Conservation (phyloP, 2,329 filamentous ascomycete genomes). For the Iodosphaeria phyllophila region DNA sequence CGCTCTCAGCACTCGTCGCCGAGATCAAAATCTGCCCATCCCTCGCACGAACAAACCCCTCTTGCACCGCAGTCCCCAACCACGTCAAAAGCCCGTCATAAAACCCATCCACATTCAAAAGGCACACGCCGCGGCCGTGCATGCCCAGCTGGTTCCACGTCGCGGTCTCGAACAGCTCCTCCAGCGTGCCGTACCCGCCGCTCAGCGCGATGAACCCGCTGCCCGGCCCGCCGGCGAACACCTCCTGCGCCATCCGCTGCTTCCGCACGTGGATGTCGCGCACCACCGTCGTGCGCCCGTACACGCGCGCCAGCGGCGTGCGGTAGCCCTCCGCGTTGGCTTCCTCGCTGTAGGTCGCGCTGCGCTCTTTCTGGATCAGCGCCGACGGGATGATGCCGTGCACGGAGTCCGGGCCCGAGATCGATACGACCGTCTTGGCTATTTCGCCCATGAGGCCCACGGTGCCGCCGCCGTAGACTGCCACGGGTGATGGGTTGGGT, state of each 20-base stretch:
- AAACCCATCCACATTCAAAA: constrained; percentile 79
- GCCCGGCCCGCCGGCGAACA: constrained; percentile 63
- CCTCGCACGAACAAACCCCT: constrained; percentile 55
- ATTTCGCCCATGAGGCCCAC: constrained; percentile 91
- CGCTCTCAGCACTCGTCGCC: constrained; percentile 52
- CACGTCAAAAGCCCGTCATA: constrained; percentile 76
- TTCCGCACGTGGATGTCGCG: constrained; percentile 95
- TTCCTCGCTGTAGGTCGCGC: constrained; percentile 30
- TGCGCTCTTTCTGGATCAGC: constrained; percentile 61
- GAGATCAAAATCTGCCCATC: constrained; percentile 67
- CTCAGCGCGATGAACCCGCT: constrained; percentile 77
- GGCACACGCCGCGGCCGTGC: constrained; percentile 58
- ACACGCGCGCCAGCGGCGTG: constrained; percentile 45
- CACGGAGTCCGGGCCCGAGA: constrained; percentile 64
- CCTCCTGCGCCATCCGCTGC: constrained; percentile 78
- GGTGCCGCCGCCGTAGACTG: constrained; percentile 88
- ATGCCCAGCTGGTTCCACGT: constrained; percentile 98
- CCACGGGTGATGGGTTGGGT: too few species aligned
- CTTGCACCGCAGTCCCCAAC: constrained; percentile 56
- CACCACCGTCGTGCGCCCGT: constrained; percentile 75
- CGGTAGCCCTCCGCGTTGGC: constrained; percentile 29
- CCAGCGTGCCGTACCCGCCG: constrained; percentile 80
- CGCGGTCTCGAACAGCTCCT: constrained; percentile 81
- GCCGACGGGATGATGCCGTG: constrained; percentile 89
- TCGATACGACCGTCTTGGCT: constrained; percentile 65